Conservation (phyloP, 805 yeast genomes). For the Myxozyma neglecta region DNA sequence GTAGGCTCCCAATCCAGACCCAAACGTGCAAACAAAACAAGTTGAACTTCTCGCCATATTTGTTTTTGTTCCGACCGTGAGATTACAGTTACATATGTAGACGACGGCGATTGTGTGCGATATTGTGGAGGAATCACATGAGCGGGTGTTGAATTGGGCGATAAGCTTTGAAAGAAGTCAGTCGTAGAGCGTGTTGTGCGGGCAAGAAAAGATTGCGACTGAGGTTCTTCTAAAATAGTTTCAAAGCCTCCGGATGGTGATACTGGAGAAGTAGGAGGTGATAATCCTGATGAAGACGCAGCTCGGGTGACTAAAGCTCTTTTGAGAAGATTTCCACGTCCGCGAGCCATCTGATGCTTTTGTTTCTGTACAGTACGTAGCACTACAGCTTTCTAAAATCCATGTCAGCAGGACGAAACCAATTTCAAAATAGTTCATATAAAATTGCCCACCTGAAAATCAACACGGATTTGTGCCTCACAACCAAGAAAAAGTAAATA, state of each 20-base stretch:
- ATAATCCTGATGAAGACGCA: background rate
- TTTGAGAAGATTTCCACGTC: slow-evolving; percentile 12
- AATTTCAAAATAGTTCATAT: background rate
- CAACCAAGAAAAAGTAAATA: slow-evolving; percentile 63
- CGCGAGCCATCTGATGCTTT: slow-evolving; percentile 35
- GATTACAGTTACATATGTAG: slow-evolving; percentile 3
- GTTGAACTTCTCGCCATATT: slow-evolving; percentile 67
- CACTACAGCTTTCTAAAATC: slow-evolving; percentile 31
- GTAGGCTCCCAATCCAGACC: slow-evolving; percentile 58
- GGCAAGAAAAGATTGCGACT: slow-evolving; percentile 5
- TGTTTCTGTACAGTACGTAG: slow-evolving; percentile 37
- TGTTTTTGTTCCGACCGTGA: slow-evolving; percentile 58
- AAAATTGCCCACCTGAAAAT: slow-evolving; percentile 45
- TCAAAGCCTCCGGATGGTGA: background rate
- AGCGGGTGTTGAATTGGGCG: background rate
- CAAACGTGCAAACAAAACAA: slow-evolving; percentile 55
- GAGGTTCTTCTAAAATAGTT: background rate
- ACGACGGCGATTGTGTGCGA: background rate
- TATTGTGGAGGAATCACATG: background rate
- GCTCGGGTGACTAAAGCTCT: slow-evolving; percentile 20
- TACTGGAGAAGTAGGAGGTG: slow-evolving; percentile 1
- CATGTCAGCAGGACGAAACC: background rate
- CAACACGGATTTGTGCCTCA: slow-evolving; percentile 68
- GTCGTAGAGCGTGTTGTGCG: slow-evolving; percentile 8
- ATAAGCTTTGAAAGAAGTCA: slow-evolving; percentile 6